phyloP scores from a whole-genome alignment of 257 asterid species.

The Capsicum pubescens region DNA sequence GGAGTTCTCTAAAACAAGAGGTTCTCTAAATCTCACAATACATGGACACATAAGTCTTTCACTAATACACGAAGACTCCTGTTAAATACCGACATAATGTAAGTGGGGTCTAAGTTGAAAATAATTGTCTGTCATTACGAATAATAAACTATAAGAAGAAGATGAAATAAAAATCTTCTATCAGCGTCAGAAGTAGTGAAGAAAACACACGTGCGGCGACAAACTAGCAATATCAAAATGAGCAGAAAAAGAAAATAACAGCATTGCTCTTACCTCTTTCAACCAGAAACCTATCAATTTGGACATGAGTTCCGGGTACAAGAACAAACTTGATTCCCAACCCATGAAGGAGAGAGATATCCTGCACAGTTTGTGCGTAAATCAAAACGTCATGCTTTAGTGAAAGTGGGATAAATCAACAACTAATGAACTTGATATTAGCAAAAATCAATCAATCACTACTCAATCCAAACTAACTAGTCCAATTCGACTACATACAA shows the following conservation, averaged over 20 bases:
- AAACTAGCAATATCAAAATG: conserved; percentile 4
- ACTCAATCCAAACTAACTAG: conserved; percentile 14
- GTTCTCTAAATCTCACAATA: background rate
- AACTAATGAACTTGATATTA: background rate
- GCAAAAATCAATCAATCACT: conserved; percentile 4
- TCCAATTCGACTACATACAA: background rate
- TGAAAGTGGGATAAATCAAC: background rate
- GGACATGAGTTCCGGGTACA: conserved; percentile 95
- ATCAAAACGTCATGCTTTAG: background rate
- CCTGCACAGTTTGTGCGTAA: conserved; percentile 49
- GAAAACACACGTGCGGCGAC: background rate
- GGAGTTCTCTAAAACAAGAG: conserved; percentile 11
- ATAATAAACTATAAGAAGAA: background rate
- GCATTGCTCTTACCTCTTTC: conserved; percentile 62
- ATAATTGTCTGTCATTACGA: background rate
- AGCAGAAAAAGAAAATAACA: conserved; percentile 16
- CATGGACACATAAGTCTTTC: background rate
- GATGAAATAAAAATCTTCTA: background rate
- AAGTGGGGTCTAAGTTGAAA: background rate
- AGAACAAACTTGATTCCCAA: conserved; percentile 94
- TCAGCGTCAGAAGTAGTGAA: background rate
- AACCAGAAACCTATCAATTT: conserved; percentile 76
- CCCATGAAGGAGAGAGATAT: conserved; percentile 91
- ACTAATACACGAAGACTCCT: background rate
- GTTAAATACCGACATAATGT: background rate